phyloP scores from a whole-genome alignment of 352 stramenopile genomes.

The Phytophthora sp. region DNA sequence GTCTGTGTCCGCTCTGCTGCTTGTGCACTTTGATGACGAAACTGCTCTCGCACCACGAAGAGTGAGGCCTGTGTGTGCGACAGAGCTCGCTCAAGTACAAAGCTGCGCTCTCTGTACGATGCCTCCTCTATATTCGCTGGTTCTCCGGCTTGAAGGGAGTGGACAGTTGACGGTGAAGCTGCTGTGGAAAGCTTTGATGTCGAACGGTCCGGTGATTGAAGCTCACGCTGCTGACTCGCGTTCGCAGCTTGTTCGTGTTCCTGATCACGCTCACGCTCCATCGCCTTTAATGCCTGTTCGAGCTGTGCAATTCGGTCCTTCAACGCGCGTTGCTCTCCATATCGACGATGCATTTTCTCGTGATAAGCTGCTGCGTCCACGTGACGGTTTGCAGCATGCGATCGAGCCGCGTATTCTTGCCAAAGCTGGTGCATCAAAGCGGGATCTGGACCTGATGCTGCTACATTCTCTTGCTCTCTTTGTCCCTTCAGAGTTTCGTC shows the following conservation, averaged over 20 bases:
- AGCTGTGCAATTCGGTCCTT: slow-evolving; percentile 57
- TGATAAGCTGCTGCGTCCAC: slow-evolving; percentile 66
- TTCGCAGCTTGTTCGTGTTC: slow-evolving; percentile 29
- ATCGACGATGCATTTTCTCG: slow-evolving; percentile 74
- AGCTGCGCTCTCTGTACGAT: slow-evolving; percentile 56
- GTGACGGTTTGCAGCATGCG: slow-evolving; percentile 41
- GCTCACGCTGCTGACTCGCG: slow-evolving; percentile 21
- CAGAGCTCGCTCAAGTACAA: slow-evolving; percentile 64
- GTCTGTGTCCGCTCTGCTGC: slow-evolving; percentile 41
- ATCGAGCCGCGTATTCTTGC: slow-evolving; percentile 65
- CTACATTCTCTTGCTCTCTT: not conserved
- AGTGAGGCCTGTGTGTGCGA: slow-evolving; percentile 49
- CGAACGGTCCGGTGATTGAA: slow-evolving; percentile 16
- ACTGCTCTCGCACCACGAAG: slow-evolving; percentile 33
- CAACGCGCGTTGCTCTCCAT: slow-evolving; percentile 62
- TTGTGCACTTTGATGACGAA: slow-evolving; percentile 38
- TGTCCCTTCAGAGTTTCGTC: slow-evolving; percentile 7
- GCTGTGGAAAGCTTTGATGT: slow-evolving; percentile 5
- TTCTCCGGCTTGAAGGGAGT: slow-evolving; percentile 20
- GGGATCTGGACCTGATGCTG: slow-evolving; percentile 33
- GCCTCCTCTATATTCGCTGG: slow-evolving; percentile 37
- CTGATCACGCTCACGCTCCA: slow-evolving; percentile 46
- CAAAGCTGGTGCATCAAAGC: slow-evolving; percentile 61
- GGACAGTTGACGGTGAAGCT: too few species aligned
- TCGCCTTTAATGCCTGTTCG: slow-evolving; percentile 48